phyloP scores from a whole-genome alignment of 73 alveolate genomes.

The Paramecium sonneborni region DNA sequence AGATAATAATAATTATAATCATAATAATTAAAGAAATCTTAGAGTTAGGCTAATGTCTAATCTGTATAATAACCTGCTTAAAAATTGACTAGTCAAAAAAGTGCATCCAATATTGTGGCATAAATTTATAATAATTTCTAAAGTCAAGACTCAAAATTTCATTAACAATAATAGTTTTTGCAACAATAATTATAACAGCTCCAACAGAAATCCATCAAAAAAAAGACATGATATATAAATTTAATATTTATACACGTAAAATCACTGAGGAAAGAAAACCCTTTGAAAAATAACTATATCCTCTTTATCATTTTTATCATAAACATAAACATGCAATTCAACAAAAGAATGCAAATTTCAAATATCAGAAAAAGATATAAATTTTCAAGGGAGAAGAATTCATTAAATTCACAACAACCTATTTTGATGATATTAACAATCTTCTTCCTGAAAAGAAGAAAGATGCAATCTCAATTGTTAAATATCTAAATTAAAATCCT shows the following conservation, averaged over 20 bases:
- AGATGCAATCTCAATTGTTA: neutral
- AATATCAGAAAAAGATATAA: neutral
- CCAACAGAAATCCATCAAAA: neutral
- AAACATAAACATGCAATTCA: neutral
- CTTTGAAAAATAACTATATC: neutral
- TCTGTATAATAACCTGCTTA: neutral
- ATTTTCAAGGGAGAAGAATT: constrained; percentile 12
- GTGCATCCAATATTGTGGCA: constrained; percentile 23
- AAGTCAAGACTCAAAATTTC: neutral
- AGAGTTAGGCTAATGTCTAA: neutral
- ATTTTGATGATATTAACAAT: neutral
- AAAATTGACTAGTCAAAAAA: neutral
- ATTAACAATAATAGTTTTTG: neutral
- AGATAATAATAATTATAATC: neutral
- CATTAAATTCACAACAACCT: constrained; percentile 1
- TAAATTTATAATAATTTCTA: neutral
- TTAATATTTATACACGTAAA: constrained; percentile 16
- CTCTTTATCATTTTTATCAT: neutral
- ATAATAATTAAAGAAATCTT: neutral
- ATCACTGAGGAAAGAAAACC: constrained; percentile 20
- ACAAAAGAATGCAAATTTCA: neutral
- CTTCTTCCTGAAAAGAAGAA: neutral
- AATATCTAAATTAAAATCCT: neutral
- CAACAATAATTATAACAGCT: neutral
- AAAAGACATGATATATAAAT: neutral